Conservation (phyloP, 768 basidiomycete species). For the Rhizopogon vinicolor region DNA sequence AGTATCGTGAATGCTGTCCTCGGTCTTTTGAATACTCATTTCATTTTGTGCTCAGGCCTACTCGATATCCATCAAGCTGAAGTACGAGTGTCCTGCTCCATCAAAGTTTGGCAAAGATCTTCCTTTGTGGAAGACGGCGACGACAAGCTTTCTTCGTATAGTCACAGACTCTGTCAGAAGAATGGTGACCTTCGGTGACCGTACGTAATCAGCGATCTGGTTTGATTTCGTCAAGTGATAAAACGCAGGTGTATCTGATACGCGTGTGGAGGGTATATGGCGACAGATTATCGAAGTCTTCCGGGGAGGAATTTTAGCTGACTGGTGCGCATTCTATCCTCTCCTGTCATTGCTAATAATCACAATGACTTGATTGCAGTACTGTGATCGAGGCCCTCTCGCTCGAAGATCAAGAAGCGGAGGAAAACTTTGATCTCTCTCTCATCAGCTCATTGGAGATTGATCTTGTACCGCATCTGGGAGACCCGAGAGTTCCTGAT, state of each 20-base stretch:
- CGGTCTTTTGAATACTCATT: background rate
- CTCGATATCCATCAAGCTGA: conserved; percentile 87
- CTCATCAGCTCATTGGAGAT: conserved; percentile 77
- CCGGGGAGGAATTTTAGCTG: conserved; percentile 75
- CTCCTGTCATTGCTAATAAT: background rate
- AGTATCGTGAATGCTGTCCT: conserved; percentile 16
- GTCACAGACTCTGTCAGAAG: conserved; percentile 61
- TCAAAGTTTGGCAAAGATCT: conserved; percentile 83
- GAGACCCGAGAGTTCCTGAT: conserved; percentile 66
- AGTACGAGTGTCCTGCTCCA: conserved; percentile 90
- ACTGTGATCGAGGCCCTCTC: conserved; percentile 53
- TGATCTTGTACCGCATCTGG: conserved; percentile 75
- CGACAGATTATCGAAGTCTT: conserved; percentile 78
- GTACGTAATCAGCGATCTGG: conserved; percentile 29
- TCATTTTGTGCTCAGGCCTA: conserved; percentile 52
- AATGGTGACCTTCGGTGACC: conserved; percentile 44
- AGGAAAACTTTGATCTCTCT: conserved; percentile 82
- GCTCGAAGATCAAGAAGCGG: conserved; percentile 62
- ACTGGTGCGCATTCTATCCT: conserved; percentile 52
- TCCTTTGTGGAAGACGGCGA: conserved; percentile 96
- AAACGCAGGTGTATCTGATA: conserved; percentile 48
- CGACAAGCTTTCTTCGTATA: conserved; percentile 66
- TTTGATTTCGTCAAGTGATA: background rate
- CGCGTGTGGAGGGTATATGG: conserved; percentile 81
- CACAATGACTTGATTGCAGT: conserved; percentile 27